Conservation (phyloP, 345 rosid species). For the Aquilaria malaccensis region DNA sequence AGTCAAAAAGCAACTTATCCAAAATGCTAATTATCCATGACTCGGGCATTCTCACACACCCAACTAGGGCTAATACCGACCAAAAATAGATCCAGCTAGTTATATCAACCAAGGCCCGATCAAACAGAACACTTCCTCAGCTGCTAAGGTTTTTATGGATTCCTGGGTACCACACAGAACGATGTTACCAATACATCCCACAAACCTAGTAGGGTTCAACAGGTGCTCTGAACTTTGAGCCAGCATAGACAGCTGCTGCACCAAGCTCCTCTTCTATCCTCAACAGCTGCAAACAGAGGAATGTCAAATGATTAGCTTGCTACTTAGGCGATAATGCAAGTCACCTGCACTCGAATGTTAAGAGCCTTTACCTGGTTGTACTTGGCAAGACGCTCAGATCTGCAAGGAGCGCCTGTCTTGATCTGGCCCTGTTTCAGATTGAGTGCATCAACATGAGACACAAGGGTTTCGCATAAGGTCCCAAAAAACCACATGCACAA, state of each 20-base stretch:
- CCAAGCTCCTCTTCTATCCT: conserved; percentile 56
- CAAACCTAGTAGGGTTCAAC: conserved; percentile 34
- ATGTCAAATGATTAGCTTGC: neutral
- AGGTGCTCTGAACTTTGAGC: conserved; percentile 44
- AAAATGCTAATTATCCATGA: no score
- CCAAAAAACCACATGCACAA: neutral
- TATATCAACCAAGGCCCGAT: no score
- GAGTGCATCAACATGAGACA: neutral
- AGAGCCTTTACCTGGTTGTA: conserved; percentile 51
- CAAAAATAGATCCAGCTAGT: no score
- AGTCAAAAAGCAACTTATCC: no score
- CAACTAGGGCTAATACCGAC: no score
- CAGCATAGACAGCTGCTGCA: conserved; percentile 37
- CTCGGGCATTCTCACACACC: no score
- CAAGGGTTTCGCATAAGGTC: neutral
- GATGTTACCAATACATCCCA: neutral
- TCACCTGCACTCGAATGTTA: neutral
- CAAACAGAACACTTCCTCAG: no score
- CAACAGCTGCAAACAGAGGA: conserved; percentile 32
- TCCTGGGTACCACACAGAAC: no score
- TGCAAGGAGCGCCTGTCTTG: conserved; percentile 68
- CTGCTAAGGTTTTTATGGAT: no score
- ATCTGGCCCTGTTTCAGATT: conserved; percentile 43
- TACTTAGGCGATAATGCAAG: neutral
- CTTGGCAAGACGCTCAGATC: conserved; percentile 69